Conservation (phyloP, 2,329 filamentous ascomycete genomes). For the Dothiorella sarmentorum region DNA sequence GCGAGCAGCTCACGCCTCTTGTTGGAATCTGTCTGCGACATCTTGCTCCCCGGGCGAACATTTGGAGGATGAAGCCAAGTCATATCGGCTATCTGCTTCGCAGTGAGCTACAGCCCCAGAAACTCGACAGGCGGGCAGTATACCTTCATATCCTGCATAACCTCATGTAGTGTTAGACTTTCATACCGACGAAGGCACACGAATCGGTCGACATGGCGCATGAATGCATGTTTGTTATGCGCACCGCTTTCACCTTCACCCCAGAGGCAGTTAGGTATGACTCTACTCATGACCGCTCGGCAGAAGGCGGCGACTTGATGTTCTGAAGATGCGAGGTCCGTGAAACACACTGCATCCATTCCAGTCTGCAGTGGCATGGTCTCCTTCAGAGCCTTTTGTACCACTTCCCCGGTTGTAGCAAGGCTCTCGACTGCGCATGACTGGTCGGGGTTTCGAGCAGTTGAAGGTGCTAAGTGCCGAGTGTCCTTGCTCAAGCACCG, state of each 20-base stretch:
- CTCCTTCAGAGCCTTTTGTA: neutral
- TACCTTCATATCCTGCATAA: conserved; percentile 73
- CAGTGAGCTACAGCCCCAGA: conserved; percentile 22
- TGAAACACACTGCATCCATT: conserved; percentile 40
- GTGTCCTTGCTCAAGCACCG: too few species aligned
- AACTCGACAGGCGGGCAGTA: neutral
- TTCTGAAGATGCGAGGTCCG: conserved; percentile 64
- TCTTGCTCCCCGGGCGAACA: conserved; percentile 48
- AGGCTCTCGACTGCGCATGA: too few species aligned
- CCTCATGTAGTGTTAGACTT: conserved; percentile 72
- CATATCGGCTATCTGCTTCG: conserved; percentile 62
- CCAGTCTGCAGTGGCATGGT: neutral
- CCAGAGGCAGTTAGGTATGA: conserved; percentile 76
- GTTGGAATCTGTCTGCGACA: conserved; percentile 65
- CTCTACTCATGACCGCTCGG: conserved; percentile 65
- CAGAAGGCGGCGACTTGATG: conserved; percentile 81
- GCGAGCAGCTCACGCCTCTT: conserved; percentile 77
- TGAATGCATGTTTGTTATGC: conserved; percentile 61
- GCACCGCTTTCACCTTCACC: conserved; percentile 53
- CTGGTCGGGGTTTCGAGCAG: neutral
- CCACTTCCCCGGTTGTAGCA: neutral
- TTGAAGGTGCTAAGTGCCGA: neutral
- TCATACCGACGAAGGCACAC: conserved; percentile 77
- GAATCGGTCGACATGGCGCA: conserved; percentile 73
- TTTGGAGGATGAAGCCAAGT: conserved; percentile 63